Evolutionary conservation across 371 early-diverging fungal species (phyloP).

Genomic region (Mucor lusitanicus): DNA sequence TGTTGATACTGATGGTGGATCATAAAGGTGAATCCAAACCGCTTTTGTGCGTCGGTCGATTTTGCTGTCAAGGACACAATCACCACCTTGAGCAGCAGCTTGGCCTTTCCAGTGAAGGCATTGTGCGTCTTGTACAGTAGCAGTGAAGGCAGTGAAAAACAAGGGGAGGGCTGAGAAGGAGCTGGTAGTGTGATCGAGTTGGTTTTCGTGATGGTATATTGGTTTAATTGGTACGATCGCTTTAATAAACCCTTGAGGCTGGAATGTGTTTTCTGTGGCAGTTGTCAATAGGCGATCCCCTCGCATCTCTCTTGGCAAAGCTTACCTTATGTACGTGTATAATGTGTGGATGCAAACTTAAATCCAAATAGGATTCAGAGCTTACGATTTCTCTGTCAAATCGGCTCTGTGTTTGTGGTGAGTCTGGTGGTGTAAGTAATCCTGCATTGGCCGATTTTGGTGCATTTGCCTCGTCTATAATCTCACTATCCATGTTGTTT

Average conservation of each 20-base stretch:
- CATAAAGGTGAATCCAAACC: constrained; percentile 25
- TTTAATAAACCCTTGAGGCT: constrained; percentile 23
- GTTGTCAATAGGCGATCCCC: neutral
- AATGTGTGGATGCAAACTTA: constrained; percentile 8
- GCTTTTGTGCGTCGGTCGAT: constrained; percentile 5
- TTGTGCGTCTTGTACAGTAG: constrained; percentile 9
- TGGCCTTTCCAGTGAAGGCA: neutral
- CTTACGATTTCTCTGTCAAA: neutral
- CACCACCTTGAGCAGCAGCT: constrained; percentile 8
- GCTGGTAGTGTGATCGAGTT: constrained; percentile 1
- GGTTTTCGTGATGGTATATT: constrained; percentile 12
- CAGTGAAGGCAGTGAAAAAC: neutral
- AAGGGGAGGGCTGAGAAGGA: neutral
- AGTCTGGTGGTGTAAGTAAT: constrained; percentile 15
- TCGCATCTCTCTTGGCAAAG: neutral
- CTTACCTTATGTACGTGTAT: constrained; percentile 24
- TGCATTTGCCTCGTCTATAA: neutral
- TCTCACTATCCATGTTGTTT: neutral
- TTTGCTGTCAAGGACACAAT: neutral
- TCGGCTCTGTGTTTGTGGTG: constrained; percentile 3
- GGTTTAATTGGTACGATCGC: constrained; percentile 14
- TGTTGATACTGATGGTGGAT: neutral
- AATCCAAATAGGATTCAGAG: neutral
- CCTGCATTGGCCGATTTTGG: constrained; percentile 2
- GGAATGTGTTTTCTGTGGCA: constrained; percentile 14